Evolutionary conservation across 83 land plant species (phyloP).

Genomic region (Picea abies): DNA sequence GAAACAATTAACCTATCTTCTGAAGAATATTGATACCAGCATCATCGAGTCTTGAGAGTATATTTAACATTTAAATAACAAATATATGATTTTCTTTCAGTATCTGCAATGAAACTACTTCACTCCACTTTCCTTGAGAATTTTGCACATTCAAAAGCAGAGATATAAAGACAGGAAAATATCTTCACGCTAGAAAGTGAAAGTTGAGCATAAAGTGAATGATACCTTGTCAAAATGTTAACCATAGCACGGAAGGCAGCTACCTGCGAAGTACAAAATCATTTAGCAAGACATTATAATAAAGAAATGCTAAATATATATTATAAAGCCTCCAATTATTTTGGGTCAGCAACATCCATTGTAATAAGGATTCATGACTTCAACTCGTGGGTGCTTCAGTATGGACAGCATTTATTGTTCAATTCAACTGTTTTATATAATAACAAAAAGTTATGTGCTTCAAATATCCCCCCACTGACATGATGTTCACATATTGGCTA

Average conservation of each 20-base stretch:
- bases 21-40: no score
- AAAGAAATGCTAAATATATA: not conserved
- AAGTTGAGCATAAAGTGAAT: not conserved
- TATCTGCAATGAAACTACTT: not conserved
- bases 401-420: not conserved
- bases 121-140: not conserved
- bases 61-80: not conserved
- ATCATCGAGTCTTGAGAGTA: no score
- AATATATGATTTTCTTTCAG: not conserved
- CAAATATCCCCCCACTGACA: not conserved
- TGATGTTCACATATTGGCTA: not conserved
- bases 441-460: not conserved
- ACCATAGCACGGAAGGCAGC: slow-evolving; percentile 99
- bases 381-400: no score
- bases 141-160: not conserved
- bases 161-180: not conserved
- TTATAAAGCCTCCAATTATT: not conserved
- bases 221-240: slow-evolving; percentile 86
- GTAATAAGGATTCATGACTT: not conserved
- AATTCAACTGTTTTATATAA: not conserved
- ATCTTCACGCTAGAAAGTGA: not conserved
- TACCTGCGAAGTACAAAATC: slow-evolving; percentile 54
- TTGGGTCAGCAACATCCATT: not conserved
- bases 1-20: no score
- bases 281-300: not conserved